Base-by-base conservation (phyloP, 2,329 filamentous ascomycete genomes). In the Fusarium sp. region DNA sequence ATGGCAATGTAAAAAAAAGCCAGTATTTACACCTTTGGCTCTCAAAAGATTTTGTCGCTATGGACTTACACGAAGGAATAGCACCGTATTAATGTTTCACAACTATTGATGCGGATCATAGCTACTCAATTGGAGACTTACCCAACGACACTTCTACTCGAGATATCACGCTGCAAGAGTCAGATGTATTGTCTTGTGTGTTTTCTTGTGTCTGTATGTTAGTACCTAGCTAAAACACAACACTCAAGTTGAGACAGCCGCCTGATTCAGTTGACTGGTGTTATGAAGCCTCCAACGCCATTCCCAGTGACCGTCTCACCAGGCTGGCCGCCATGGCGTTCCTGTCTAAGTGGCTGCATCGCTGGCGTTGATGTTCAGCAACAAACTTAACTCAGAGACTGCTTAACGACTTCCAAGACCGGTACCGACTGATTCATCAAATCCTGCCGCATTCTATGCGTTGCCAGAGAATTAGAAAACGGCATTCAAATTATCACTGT, bases 201-300 rank as follows among this genome's bases (percentile, higher is more conserved):
- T 51, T n/a, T 16, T 22, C 24, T n/a, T 6, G 30, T 55, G 22
- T 40, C 12, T 18, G 22, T 40, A 8, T 18, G 11, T n/a, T 15
- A 25, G 9, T 10, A 38, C 9, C 41, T 44, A 38, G 15, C 41
- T 44, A 16, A 15, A 44, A 24, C 41, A 22, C n/a, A 30, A 18
- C 15, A 44, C 34, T 38, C n/a, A 32, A 58, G 56, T 69, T 61
- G 58, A 67, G 43, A 52, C 44, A 18, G 29, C 30, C 48, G 32
- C 18, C 55, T 67, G 63, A 67, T 59, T 67, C 53, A 58, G 58
- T 67, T 66, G 15, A 32, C 25, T 12, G 16, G 18, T 45, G 13
- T 5, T 24, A 30, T 68, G 24, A 34, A 54, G 51, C 46, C 55
- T 29, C 41, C 54, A 58, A 71, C 53, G 57, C 60, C 64, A 43